phyloP scores from a whole-genome alignment of 495 filamentous ascomycete genomes.

The Hypoxylon lienhwacheense region DNA sequence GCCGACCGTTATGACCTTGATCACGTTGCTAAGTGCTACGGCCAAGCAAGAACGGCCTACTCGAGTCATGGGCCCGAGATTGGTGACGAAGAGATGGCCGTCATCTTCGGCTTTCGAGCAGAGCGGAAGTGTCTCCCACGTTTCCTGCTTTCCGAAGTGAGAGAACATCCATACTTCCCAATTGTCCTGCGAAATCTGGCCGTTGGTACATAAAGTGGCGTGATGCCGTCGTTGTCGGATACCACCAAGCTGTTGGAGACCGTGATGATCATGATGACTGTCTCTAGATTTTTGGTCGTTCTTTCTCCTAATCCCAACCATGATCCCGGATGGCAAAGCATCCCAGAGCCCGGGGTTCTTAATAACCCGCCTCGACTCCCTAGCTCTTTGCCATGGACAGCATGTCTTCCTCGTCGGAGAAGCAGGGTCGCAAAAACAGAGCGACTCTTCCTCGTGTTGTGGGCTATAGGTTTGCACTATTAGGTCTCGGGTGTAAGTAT shows the following conservation, averaged over 20 bases:
- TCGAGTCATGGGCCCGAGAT: slow-evolving; percentile 59
- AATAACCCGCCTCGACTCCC: slow-evolving; percentile 42
- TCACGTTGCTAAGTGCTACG: slow-evolving; percentile 65
- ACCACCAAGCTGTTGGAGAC: slow-evolving; percentile 14
- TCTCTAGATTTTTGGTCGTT: slow-evolving; percentile 10
- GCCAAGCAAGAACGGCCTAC: slow-evolving; percentile 62
- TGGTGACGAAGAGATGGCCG: slow-evolving; percentile 58
- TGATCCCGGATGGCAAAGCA: slow-evolving; percentile 49
- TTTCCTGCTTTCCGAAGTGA: slow-evolving; percentile 42
- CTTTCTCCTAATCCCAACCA: slow-evolving; percentile 50
- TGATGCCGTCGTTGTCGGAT: slow-evolving; percentile 35
- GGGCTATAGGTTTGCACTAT: slow-evolving; percentile 61
- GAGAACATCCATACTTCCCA: slow-evolving; percentile 72
- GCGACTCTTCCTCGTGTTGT: slow-evolving; percentile 44
- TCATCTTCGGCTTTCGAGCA: slow-evolving; percentile 38
- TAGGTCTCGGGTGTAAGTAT: slow-evolving; percentile 54
- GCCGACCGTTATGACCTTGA: slow-evolving; percentile 66
- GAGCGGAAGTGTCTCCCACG: slow-evolving; percentile 45
- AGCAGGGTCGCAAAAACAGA: slow-evolving; percentile 44
- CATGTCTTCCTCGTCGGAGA: slow-evolving; percentile 41
- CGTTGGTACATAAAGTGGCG: slow-evolving; percentile 1
- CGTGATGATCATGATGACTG: slow-evolving; percentile 3
- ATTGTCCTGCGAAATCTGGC: slow-evolving; percentile 38
- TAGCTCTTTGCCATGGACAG: slow-evolving; percentile 47
- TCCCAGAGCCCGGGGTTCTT: slow-evolving; percentile 55